Base-by-base conservation (phyloP, 495 filamentous ascomycete species). In the Saxispiralis lemnorum region DNA sequence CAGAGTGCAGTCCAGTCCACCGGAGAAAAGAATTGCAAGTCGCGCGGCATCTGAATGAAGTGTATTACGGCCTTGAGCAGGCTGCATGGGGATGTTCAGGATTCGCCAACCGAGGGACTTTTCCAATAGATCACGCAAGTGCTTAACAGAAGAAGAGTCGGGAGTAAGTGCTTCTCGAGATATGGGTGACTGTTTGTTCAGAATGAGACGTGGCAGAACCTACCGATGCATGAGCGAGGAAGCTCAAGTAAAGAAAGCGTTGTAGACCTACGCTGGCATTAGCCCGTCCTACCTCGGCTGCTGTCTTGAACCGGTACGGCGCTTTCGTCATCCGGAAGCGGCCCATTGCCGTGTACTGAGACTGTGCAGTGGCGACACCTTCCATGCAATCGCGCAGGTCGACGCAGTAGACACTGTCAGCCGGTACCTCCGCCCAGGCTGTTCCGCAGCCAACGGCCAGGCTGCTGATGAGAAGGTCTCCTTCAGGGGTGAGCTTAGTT, bases 1-100 rank as follows among this genome's bases (percentile, higher is more conserved):
- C 0, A 93, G 61, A 2, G 86, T 87, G 58, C 89, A 95, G 57
- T 99, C 89, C 7, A 99, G 66, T 0, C 89, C 89, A 5, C 89
- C 89, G 0, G 88, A 95, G 60, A 96, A 99, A 0, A 99, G 67
- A 1, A 99, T 71, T 0, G 85, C 86, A 21, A 93, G 52, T 41
- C 73, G 75, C 50, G 58, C 57, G n/a, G n/a, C 14, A 28, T 19
- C 18, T 9, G 17, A 10, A 28, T 11, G 43, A 47, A 32, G 45
- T 24, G 32, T 63, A 37, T 65, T 11, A 17, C 42, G 38, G 31
- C 38, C 14, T 10, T 12, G 13, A 7, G 2, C 7, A 10, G 69
- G 66, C 3, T 72, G 77, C 32, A 64, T 51, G 3, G 79, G 81
- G n/a, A 92, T 71, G 41, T 80, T 66, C 12, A 75, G 60, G 13